Conservation (phyloP, 1,139 yeast genomes). For the Pichia sp. region DNA sequence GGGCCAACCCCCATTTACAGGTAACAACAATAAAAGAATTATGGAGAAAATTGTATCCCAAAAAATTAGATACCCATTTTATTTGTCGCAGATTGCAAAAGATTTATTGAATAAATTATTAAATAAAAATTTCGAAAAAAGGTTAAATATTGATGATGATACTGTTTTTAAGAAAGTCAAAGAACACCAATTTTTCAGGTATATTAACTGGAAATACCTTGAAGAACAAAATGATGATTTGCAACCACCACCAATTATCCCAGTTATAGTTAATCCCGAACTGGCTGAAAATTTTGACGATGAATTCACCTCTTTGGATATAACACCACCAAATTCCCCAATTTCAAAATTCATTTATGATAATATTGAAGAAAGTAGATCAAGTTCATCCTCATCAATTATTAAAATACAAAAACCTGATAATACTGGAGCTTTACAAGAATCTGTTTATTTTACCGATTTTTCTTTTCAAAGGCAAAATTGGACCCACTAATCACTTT, state of each 20-base stretch:
- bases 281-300: conserved; percentile 88
- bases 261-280: conserved; percentile 83
- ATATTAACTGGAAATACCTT: conserved; percentile 66
- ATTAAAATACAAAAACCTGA: conserved; percentile 26
- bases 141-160: conserved; percentile 63
- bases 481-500: neutral
- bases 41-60: conserved; percentile 77
- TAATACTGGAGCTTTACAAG: conserved; percentile 20
- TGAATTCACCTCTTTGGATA: conserved; percentile 75
- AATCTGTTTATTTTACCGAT: conserved; percentile 29
- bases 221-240: conserved; percentile 39
- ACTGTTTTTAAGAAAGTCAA: conserved; percentile 42
- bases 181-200: conserved; percentile 74
- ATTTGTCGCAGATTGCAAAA: conserved; percentile 79
- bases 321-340: conserved; percentile 31
- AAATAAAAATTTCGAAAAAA: conserved; percentile 67
- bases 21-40: conserved; percentile 75
- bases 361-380: conserved; percentile 25
- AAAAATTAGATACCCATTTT: conserved; percentile 73
- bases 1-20: conserved; percentile 94
- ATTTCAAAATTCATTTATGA: conserved; percentile 23
- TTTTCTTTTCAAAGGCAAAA: conserved; percentile 28
- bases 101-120: conserved; percentile 69
- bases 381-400: conserved; percentile 27
- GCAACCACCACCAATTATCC: conserved; percentile 76